Conservation (phyloP, 257 asterid species). For the Cordia subcordata region DNA sequence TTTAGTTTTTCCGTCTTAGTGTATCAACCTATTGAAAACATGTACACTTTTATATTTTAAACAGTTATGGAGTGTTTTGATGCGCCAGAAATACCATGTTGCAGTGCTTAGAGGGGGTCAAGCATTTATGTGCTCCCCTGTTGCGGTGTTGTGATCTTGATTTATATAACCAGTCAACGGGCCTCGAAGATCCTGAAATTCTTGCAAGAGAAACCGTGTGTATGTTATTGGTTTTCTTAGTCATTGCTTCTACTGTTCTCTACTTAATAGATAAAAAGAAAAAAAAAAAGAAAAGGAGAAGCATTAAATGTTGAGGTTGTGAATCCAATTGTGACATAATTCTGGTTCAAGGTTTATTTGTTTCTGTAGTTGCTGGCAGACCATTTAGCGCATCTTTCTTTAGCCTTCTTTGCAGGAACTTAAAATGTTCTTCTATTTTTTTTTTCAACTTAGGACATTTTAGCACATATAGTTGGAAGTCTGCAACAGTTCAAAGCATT, state of each 20-base stretch:
- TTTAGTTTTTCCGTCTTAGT: not conserved
- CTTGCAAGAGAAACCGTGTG: slow-evolving; percentile 98
- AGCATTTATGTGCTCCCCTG: slow-evolving; percentile 82
- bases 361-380: not conserved
- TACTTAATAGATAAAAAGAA: not conserved
- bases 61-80: slow-evolving; percentile 87
- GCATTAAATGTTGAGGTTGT: not conserved
- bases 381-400: too few relatives aligned
- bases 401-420: too few relatives aligned
- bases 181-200: slow-evolving; percentile 93
- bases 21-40: not conserved
- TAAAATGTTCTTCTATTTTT: too few relatives aligned
- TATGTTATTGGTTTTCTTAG: slow-evolving; percentile 38
- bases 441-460: too few relatives aligned
- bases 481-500: too few relatives aligned
- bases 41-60: slow-evolving; percentile 7
- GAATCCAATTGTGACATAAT: not conserved
- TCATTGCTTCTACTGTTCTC: slow-evolving; percentile 1
- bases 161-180: slow-evolving; percentile 59
- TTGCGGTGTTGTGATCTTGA: slow-evolving; percentile 89
- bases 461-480: too few relatives aligned
- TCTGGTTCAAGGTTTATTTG: not conserved
- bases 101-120: slow-evolving; percentile 89
- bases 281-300: not conserved
- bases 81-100: slow-evolving; percentile 65